These are phyloP conservation scores for Leccinum subgranulosum DNA, from an alignment of 768 basidiomycete genomes.

Conservation along the genomic window DNA sequence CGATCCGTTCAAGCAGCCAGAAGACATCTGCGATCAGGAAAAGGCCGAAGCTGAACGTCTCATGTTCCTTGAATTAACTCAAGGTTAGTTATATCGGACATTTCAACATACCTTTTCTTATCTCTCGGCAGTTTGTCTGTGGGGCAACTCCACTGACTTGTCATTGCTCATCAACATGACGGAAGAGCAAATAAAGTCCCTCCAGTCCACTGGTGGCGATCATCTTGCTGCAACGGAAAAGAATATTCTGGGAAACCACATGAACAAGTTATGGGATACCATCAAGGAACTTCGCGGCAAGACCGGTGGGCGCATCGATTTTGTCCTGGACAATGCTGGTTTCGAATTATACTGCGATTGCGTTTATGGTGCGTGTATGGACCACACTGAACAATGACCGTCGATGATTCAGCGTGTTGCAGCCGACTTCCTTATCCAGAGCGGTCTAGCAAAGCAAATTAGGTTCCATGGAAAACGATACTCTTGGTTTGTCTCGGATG, in stretches of 20 bases:
- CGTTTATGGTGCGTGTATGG: constrained; percentile 63
- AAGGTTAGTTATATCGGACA: constrained; percentile 48
- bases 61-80: constrained; percentile 91
- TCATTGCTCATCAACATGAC: constrained; percentile 97
- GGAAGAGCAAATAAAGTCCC: constrained; percentile 92
- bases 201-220: constrained; percentile 97
- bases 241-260: constrained; percentile 90
- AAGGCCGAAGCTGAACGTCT: constrained; percentile 69
- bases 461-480: constrained; percentile 96
- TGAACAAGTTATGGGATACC: constrained; percentile 67
- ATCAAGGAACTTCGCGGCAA: constrained; percentile 67
- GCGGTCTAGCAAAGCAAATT: constrained; percentile 78
- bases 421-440: constrained; percentile 94
- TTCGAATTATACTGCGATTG: constrained; percentile 83
- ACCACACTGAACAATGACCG: neutral
- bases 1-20: constrained; percentile 68
- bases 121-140: constrained; percentile 71
- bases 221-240: constrained; percentile 93
- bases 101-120: constrained; percentile 1
- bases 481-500: constrained; percentile 93
- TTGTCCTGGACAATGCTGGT: constrained; percentile 85
- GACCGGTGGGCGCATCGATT: constrained; percentile 73
- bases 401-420: constrained; percentile 16
- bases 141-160: constrained; percentile 96
- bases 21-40: constrained; percentile 48